Percentiles rank a stretch among this genome's conserved stretches.
Conservation (phyloP, 2,329 filamentous ascomycete species). For the Ceratocystis ficicola region DNA sequence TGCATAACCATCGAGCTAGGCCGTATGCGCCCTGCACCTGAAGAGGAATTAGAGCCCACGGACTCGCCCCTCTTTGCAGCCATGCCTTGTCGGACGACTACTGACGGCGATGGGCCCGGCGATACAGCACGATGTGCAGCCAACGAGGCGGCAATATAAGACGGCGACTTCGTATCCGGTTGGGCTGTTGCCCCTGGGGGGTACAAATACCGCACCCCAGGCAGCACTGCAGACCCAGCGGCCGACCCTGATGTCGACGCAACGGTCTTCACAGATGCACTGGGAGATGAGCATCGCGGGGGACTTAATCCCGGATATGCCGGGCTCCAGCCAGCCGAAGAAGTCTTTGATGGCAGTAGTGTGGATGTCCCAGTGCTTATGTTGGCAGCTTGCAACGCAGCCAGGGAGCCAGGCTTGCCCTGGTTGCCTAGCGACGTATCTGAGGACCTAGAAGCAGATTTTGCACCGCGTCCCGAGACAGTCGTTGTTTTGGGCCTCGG, state of each 20-base stretch:
- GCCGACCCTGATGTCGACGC: neutral
- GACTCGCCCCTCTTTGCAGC: conserved; percentile 12
- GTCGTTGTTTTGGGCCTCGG: neutral
- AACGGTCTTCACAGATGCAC: conserved; percentile 8
- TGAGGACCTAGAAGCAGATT: neutral
- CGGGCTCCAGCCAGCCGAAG: neutral
- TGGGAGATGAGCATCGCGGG: conserved; percentile 2
- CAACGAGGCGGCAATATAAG: conserved; percentile 42
- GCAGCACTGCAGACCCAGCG: neutral
- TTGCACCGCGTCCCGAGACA: neutral
- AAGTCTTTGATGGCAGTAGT: neutral
- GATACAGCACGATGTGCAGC: conserved; percentile 30
- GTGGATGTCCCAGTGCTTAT: neutral
- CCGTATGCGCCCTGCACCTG: conserved; percentile 25
- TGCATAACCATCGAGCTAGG: conserved; percentile 27
- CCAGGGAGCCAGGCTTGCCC: conserved; percentile 6
- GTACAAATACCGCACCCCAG: conserved; percentile 11
- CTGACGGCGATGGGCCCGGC: conserved; percentile 3
- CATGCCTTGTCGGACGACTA: neutral
- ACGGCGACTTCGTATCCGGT: conserved; percentile 12
- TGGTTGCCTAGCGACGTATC: neutral
- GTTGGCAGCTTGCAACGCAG: conserved; percentile 12
- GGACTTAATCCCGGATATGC: neutral
- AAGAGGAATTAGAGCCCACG: conserved; percentile 24
- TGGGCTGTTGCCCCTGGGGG: conserved; percentile 7